phyloP scores from a whole-genome alignment of 1,139 yeast species.

The Starmera stellimalicola region DNA sequence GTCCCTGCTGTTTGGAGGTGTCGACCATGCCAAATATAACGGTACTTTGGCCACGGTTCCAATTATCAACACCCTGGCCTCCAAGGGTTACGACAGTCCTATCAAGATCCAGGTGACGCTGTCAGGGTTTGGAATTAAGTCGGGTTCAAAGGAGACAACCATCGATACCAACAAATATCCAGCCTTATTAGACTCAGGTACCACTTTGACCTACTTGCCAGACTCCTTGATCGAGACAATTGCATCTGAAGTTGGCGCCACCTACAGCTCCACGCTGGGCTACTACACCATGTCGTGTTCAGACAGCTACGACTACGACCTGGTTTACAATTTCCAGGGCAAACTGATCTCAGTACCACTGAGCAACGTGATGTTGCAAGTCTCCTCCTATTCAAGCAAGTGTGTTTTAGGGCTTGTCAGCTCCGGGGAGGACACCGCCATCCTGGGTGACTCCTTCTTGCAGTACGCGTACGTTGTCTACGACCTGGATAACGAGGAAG shows the following conservation, averaged over 20 bases:
- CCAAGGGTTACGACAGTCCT: conserved; percentile 16
- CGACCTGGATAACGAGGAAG: conserved; percentile 53
- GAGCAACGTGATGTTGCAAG: neutral
- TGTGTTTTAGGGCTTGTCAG: conserved; percentile 25
- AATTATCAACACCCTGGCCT: conserved; percentile 26
- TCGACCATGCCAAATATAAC: conserved; percentile 37
- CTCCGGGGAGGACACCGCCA: conserved; percentile 21
- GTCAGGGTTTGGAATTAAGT: conserved; percentile 27
- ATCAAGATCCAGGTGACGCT: conserved; percentile 38
- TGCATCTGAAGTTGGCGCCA: conserved; percentile 30
- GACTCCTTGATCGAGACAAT: conserved; percentile 27
- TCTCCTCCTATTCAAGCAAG: neutral
- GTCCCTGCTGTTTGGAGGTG: conserved; percentile 43
- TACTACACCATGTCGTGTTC: conserved; percentile 23
- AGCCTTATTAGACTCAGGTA: conserved; percentile 60
- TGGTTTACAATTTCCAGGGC: conserved; percentile 41
- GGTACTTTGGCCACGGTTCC: conserved; percentile 37
- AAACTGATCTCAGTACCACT: conserved; percentile 28
- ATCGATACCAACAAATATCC: conserved; percentile 22
- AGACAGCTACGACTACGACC: conserved; percentile 11
- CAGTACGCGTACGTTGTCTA: conserved; percentile 66
- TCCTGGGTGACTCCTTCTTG: conserved; percentile 65
- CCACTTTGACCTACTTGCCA: conserved; percentile 52
- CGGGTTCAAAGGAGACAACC: conserved; percentile 20
- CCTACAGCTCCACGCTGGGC: conserved; percentile 24